phyloP scores from a whole-genome alignment of 352 stramenopile genomes.

The Globisporangium nagaii region DNA sequence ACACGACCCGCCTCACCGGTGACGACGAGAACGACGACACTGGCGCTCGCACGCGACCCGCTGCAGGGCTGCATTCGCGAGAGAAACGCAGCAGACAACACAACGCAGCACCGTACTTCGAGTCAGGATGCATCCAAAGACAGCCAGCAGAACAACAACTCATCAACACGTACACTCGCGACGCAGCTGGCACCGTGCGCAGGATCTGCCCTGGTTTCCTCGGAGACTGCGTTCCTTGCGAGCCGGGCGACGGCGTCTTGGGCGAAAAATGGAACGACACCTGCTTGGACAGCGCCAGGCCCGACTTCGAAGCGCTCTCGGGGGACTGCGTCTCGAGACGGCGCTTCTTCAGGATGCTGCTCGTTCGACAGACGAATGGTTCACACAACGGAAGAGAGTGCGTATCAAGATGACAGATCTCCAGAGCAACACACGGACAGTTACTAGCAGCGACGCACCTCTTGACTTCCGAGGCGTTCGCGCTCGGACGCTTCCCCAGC shows the following conservation, averaged over 20 bases:
- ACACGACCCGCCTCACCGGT: slow-evolving; percentile 19
- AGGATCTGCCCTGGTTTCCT: slow-evolving; percentile 23
- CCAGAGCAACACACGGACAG: background rate
- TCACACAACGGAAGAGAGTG: slow-evolving; percentile 12
- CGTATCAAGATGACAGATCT: background rate
- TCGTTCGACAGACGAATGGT: background rate
- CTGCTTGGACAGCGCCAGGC: slow-evolving; percentile 33
- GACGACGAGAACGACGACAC: slow-evolving; percentile 22
- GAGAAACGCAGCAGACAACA: slow-evolving; percentile 3
- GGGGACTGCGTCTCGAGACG: slow-evolving; percentile 11
- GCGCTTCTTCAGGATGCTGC: slow-evolving; percentile 72
- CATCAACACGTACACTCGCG: slow-evolving; percentile 35
- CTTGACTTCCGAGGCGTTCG: slow-evolving; percentile 11
- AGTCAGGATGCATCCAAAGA: background rate
- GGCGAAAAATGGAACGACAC: slow-evolving; percentile 54
- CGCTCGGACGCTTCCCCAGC: slow-evolving; percentile 6
- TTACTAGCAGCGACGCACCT: slow-evolving; percentile 4
- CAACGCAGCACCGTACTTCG: background rate
- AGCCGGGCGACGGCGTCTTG: background rate
- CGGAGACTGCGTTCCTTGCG: slow-evolving; percentile 7
- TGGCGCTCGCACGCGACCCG: slow-evolving; percentile 33
- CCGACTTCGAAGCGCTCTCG: slow-evolving; percentile 1
- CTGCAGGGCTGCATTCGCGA: slow-evolving; percentile 20
- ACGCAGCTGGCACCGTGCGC: slow-evolving; percentile 17
- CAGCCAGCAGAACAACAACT: background rate